These are phyloP conservation scores for Micractinium conductrix DNA, from an alignment of 139 green algal genomes.

Conservation along the genomic window DNA sequence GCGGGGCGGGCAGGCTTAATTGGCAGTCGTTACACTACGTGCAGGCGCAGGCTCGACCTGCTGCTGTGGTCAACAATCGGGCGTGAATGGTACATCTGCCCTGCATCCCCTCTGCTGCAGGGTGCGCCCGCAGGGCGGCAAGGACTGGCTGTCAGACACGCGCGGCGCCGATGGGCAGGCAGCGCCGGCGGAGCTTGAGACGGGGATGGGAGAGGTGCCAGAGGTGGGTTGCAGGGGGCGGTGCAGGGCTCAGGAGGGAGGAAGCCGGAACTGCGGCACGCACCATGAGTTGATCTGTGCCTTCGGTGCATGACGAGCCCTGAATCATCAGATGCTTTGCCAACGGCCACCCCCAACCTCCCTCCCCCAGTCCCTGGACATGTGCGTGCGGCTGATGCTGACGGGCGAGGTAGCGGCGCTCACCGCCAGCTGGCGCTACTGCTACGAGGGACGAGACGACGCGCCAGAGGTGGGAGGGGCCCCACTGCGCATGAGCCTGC, in stretches of 20 bases:
- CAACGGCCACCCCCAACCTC: too few species aligned
- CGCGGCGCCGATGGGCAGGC: background rate
- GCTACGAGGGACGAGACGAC: conserved; percentile 30
- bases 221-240: conserved; percentile 14
- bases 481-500: too few species aligned
- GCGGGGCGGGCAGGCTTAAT: too few species aligned
- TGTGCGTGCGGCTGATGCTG: conserved; percentile 79
- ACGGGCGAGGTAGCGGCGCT: conserved; percentile 66
- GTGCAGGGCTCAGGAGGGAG: background rate
- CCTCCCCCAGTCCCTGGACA: conserved; percentile 67
- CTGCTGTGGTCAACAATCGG: background rate
- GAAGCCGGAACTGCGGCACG: too few species aligned
- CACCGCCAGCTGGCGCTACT: conserved; percentile 19
- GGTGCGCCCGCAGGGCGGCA: background rate
- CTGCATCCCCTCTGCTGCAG: background rate
- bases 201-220: conserved; percentile 43
- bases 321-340: too few species aligned
- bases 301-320: too few species aligned
- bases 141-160: conserved; percentile 22
- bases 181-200: conserved; percentile 26
- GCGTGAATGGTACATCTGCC: too few species aligned
- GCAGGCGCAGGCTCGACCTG: too few species aligned
- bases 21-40: too few species aligned
- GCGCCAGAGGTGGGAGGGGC: conserved; percentile 28
- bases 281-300: too few species aligned